These are phyloP conservation scores for Chrysoporthe deuterocubensis DNA, from an alignment of 2,329 filamentous ascomycete species.

Conservation along the genomic window DNA sequence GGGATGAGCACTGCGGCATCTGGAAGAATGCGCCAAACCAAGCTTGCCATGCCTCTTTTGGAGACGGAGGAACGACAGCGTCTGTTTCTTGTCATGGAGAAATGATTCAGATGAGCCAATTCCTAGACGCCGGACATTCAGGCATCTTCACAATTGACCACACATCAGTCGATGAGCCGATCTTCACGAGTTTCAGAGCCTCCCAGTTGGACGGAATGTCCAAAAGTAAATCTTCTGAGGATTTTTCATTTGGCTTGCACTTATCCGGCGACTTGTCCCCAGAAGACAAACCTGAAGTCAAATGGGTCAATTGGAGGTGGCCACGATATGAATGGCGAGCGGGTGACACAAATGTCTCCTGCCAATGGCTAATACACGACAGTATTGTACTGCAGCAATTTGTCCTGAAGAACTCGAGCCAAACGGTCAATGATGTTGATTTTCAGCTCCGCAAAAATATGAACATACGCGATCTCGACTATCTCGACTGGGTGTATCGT, in stretches of 20 bases:
- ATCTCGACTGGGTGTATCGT: background rate
- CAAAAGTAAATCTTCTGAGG: background rate
- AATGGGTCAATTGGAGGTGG: slow-evolving; percentile 24
- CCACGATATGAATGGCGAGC: slow-evolving; percentile 11
- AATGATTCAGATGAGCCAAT: slow-evolving; percentile 13
- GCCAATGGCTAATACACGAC: slow-evolving; percentile 14
- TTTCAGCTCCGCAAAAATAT: background rate
- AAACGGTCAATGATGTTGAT: background rate
- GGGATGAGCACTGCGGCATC: slow-evolving; percentile 10
- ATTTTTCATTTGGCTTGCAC: slow-evolving; percentile 1
- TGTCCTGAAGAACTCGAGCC: background rate
- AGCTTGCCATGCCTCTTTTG: slow-evolving; percentile 8
- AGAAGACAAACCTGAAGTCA: background rate
- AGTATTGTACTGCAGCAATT: slow-evolving; percentile 8
- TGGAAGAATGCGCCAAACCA: slow-evolving; percentile 10
- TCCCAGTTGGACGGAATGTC: background rate
- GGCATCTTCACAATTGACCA: slow-evolving; percentile 12
- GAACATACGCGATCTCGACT: slow-evolving; percentile 10
- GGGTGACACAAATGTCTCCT: background rate
- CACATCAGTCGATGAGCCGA: background rate
- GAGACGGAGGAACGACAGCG: slow-evolving; percentile 5
- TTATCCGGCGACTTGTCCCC: background rate
- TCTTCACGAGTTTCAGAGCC: background rate
- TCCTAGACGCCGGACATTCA: slow-evolving; percentile 1
- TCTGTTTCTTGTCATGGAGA: background rate